Conservation (phyloP, 202 grass and related monocot species). For the Panicum virgatum region DNA sequence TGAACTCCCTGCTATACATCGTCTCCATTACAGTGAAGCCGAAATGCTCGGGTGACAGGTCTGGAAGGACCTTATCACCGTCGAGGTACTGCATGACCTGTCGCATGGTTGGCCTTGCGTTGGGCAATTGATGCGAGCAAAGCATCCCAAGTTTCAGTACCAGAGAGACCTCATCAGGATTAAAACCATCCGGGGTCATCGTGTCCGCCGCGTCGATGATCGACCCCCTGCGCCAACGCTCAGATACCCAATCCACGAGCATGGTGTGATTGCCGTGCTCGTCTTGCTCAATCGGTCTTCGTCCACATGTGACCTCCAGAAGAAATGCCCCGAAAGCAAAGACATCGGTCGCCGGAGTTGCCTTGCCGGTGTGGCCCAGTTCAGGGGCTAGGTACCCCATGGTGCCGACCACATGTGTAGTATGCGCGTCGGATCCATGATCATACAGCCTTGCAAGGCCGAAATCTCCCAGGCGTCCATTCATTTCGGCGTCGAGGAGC, state of each 20-base stretch:
- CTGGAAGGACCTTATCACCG: not conserved
- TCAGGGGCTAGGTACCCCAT: conserved; percentile 54
- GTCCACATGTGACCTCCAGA: conserved; percentile 33
- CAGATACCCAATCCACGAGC: conserved; percentile 21
- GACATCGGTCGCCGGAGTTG: conserved; percentile 31
- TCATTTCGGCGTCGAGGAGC: conserved; percentile 49
- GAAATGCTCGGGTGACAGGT: not conserved
- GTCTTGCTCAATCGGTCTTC: conserved; percentile 9
- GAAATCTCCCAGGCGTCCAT: conserved; percentile 48
- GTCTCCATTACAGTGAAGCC: conserved; percentile 9
- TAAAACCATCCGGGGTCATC: not conserved
- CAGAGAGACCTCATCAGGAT: not conserved
- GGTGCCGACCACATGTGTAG: conserved; percentile 41
- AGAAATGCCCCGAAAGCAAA: conserved; percentile 35
- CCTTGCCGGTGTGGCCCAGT: conserved; percentile 38
- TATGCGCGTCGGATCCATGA: not conserved
- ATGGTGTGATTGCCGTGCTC: not conserved
- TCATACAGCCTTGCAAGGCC: conserved; percentile 56
- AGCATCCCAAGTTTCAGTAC: conserved; percentile 19
- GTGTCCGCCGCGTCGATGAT: not conserved
- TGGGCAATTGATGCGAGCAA: conserved; percentile 37
- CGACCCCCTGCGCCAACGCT: conserved; percentile 1
- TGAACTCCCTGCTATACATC: not conserved
- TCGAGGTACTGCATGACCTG: conserved; percentile 36
- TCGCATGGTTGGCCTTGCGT: conserved; percentile 32